Evolutionary conservation across 169 alveolate genomes (phyloP), one percentile per base, ranked within the genome.

Genomic region (Plasmodium chabaudi): DNA sequence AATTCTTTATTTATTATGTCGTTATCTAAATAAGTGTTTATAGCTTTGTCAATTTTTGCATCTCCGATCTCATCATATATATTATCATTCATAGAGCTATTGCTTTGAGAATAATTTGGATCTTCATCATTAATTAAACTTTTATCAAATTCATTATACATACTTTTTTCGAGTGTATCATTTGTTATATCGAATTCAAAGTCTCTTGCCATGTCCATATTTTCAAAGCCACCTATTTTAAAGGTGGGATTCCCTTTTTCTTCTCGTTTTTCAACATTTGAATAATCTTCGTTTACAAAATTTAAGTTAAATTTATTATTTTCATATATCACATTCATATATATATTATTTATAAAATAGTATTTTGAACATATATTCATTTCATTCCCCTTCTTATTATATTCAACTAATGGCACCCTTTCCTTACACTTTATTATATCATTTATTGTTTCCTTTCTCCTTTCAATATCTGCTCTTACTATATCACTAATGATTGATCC

Each of bases 361-460:
- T 82, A 82, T 64, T 27, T 44, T 1, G 82, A 82, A 46, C 72
- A 82, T 34, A 82, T 82, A 53, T 53, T 10, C 82, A 82, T 53
- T 55, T 67, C 82, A 47, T 67, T 46, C 9, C 67, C 90, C 17
- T 67, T 23, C n/a, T 53, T 82, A 39, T 65, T 65, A 82, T 82
- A 82, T 59, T 82, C 72, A 10, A 82, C 84, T 57, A 67, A 59
- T 0, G 90, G 90, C 17, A 82, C 56, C 27, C 90, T 65, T 59
- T 56, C 71, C 46, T 53, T 82, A 82, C 19, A 82, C 53, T 82
- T 67, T 82, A 82, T 65, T 17, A 82, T 67, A 27, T 82, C 57
- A 3, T 61, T 51, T 19, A 82, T 71, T 10, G 56, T 49, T 12
- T 67, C 65, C 13, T 82, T 82, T 10, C 56, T 82, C 49, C 25